Percentiles rank a stretch among this genome's conserved stretches.
phyloP scores from a whole-genome alignment of 2,329 filamentous ascomycete species.

The Penicillium psychrosexuale region DNA sequence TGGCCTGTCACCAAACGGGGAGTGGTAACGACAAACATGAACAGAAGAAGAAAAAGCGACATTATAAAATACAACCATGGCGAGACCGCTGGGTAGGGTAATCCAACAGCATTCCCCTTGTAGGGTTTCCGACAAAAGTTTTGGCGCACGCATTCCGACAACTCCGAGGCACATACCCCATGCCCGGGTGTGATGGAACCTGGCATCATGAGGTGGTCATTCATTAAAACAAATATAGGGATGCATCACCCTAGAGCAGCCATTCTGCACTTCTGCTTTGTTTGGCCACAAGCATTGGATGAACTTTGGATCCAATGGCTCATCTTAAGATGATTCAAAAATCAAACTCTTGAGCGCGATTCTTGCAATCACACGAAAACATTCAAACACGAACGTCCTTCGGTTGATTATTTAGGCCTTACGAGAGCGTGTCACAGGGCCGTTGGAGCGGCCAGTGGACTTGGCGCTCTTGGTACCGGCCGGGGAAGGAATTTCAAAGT shows the following conservation, averaged over 20 bases:
- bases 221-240: conserved; percentile 28
- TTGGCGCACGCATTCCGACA: conserved; percentile 7
- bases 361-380: neutral
- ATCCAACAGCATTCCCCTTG: conserved; percentile 10
- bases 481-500: conserved; percentile 58
- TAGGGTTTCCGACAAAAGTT: conserved; percentile 9
- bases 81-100: neutral
- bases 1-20: conserved; percentile 19
- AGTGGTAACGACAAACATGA: conserved; percentile 29
- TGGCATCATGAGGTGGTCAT: conserved; percentile 27
- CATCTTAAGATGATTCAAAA: conserved; percentile 2
- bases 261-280: conserved; percentile 9
- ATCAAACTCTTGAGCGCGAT: neutral
- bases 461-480: conserved; percentile 27
- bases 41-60: conserved; percentile 22
- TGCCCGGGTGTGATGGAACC: conserved; percentile 17
- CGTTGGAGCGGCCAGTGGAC: conserved; percentile 42
- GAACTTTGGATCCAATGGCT: neutral
- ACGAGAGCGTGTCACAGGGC: conserved; percentile 46
- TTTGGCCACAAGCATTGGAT: conserved; percentile 1
- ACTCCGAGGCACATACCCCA: conserved; percentile 19
- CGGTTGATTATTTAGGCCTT: conserved; percentile 41
- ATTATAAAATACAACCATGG: conserved; percentile 28
- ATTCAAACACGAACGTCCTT: neutral
- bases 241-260: conserved; percentile 20